Evolutionary conservation across 2,329 filamentous ascomycete genomes (phyloP).

Genomic region (Colletotrichum lentis): DNA sequence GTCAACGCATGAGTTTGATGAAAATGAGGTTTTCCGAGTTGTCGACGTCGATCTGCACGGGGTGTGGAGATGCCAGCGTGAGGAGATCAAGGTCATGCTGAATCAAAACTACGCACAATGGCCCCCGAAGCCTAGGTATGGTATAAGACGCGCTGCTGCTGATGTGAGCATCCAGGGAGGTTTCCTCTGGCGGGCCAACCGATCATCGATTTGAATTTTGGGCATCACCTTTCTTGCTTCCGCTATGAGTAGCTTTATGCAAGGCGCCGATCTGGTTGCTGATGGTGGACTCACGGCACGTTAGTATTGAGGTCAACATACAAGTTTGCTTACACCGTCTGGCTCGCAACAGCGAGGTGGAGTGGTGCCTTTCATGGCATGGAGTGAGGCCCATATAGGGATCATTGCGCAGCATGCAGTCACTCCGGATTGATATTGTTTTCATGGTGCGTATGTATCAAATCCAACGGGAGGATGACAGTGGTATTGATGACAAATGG

Average conservation of each 20-base stretch:
- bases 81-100: constrained; percentile 61
- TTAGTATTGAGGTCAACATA: constrained; percentile 8
- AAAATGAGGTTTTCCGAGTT: constrained; percentile 59
- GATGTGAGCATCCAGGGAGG: constrained; percentile 41
- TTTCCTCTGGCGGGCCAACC: background rate
- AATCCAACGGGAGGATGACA: too few species aligned
- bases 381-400: background rate
- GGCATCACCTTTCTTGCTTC: constrained; percentile 60
- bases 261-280: constrained; percentile 56
- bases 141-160: background rate
- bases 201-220: background rate
- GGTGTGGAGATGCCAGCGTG: constrained; percentile 65
- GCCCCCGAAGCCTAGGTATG: too few species aligned
- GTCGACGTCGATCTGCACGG: constrained; percentile 63
- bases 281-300: constrained; percentile 55
- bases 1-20: constrained; percentile 55
- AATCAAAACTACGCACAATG: constrained; percentile 53
- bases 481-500: background rate
- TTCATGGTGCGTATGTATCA: background rate
- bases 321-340: too few species aligned
- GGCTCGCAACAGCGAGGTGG: background rate
- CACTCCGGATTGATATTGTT: background rate
- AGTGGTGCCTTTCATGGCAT: background rate
- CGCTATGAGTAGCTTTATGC: constrained; percentile 61
- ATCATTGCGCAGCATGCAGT: background rate